These are phyloP conservation scores for Lepidopterella palustris DNA, from an alignment of 495 filamentous ascomycete genomes.

Conservation along the genomic window DNA sequence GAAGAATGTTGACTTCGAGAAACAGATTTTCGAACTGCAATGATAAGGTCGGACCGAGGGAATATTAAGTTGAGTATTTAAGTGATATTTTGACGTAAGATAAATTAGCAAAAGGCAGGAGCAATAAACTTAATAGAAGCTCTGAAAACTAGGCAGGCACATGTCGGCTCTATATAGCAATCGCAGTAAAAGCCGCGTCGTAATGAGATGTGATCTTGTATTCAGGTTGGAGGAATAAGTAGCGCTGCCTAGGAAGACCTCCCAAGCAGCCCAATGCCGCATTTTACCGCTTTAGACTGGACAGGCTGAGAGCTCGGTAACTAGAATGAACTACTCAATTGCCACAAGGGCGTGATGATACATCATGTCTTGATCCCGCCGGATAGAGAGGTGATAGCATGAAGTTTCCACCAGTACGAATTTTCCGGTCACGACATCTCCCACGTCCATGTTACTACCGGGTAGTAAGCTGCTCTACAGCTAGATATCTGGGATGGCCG, in stretches of 20 bases:
- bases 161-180: background rate
- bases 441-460: background rate
- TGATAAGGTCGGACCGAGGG: no score
- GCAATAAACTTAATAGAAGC: background rate
- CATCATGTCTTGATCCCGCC: background rate
- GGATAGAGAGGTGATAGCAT: background rate
- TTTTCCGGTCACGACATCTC: background rate
- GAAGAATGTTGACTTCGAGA: no score
- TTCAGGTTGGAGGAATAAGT: background rate
- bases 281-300: background rate
- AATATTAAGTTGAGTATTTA: no score
- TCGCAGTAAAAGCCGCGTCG: background rate
- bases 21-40: no score
- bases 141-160: background rate
- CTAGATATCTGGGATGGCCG: no score
- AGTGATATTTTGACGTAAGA: no score
- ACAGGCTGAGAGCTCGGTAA: background rate
- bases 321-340: background rate
- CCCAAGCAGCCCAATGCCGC: background rate
- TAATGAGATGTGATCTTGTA: background rate
- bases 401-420: background rate
- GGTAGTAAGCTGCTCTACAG: no score
- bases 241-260: background rate
- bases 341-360: background rate
- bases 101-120: no score